Evolutionary conservation across 148 eudicot genomes (phyloP).

Genomic region (Vaccinium darrowii): DNA sequence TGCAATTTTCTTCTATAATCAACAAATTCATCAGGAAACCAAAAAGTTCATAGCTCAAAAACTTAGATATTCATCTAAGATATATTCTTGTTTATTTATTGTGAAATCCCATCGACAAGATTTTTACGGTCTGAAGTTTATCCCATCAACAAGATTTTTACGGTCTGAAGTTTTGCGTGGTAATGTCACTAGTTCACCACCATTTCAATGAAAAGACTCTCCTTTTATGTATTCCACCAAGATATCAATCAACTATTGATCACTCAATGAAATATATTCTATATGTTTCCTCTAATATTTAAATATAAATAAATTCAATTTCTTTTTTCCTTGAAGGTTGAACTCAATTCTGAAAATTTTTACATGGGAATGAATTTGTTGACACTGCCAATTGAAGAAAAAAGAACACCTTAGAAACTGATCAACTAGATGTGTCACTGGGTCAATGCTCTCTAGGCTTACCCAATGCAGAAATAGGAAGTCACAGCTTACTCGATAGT

Average conservation of each 20-base stretch:
- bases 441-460: neutral
- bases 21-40: no score
- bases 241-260: neutral
- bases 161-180: neutral
- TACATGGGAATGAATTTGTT: neutral
- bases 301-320: neutral
- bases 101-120: neutral
- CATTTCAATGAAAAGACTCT: neutral
- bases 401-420: neutral
- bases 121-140: neutral
- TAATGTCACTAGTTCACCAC: neutral
- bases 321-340: neutral
- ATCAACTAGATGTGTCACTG: neutral
- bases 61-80: no score
- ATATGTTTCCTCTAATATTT: neutral
- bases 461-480: neutral
- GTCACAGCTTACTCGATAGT: neutral
- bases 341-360: neutral
- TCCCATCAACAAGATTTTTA: no score
- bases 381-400: neutral
- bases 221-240: neutral
- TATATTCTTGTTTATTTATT: no score
- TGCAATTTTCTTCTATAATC: neutral
- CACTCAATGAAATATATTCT: neutral
- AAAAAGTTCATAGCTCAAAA: no score